These are phyloP conservation scores for Krasilnikovozyma curviuscula DNA, from an alignment of 768 basidiomycete genomes.

Conservation along the genomic window DNA sequence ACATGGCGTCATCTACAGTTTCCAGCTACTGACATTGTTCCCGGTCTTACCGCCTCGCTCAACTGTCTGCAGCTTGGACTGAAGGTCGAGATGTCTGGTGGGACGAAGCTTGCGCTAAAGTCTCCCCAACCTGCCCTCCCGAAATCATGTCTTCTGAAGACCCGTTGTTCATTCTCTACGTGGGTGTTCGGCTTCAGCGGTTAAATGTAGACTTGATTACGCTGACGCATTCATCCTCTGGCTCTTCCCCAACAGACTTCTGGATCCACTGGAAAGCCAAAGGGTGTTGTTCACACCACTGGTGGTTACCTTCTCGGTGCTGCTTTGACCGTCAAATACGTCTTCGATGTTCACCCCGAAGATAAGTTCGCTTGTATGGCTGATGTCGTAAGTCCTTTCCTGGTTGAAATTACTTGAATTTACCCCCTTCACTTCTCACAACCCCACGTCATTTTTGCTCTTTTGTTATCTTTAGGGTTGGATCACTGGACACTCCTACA, in stretches of 20 bases:
- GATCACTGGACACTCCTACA: conserved; percentile 38
- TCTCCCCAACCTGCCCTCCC: conserved; percentile 69
- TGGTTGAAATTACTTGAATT: conserved; percentile 91
- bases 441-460: neutral
- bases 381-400: conserved; percentile 93
- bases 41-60: no score
- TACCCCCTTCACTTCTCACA: neutral
- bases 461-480: neutral
- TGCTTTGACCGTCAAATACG: conserved; percentile 81
- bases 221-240: conserved; percentile 8
- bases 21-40: no score
- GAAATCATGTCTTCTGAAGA: conserved; percentile 84
- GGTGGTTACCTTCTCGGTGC: conserved; percentile 70
- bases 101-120: conserved; percentile 75
- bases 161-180: conserved; percentile 95
- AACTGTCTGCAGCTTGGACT: no score
- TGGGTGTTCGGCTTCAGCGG: conserved; percentile 29
- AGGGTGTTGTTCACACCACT: conserved; percentile 79
- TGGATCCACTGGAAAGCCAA: conserved; percentile 86
- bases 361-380: conserved; percentile 97
- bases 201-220: neutral
- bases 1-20: no score
- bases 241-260: conserved; percentile 26
- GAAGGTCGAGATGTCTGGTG: conserved; percentile 84
- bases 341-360: conserved; percentile 92